Evolutionary conservation across 257 asterid species (phyloP), one percentile per base, ranked within the genome.

Genomic region (Jacaranda mimosifolia): DNA sequence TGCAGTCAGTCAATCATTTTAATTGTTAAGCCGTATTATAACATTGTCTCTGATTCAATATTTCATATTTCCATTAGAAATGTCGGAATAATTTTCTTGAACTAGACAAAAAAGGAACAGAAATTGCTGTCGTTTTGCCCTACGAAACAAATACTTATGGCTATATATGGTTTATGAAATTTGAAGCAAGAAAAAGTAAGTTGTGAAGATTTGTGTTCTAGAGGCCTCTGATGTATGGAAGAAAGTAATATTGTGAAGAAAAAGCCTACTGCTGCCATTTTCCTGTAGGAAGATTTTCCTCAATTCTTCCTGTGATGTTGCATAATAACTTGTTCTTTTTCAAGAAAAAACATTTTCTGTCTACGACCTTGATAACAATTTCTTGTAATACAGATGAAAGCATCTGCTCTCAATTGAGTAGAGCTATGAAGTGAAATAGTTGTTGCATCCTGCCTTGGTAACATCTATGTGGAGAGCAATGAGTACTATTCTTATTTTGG

Each of bases 21-120:
- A n/a, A 15, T 77, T 9, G 12, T 80, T 21, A 73, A 40, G 52
- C 69, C 66, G n/a, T 18, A 65, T 66, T 18, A 36, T 38, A 52
- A 45, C 51, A 46, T 64, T 55, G 48, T 72, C 53, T 18, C 2
- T 21, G 21, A 36, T 36, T 48, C 14, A 40, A 65, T 55, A 57
- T 58, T 12, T 73, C 48, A 17, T 14, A 62, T 18, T 68, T 63
- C 55, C 53, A 42, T 9, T 51, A 26, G 39, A 40, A 45, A 76
- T 55, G 21, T 51, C 15, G 57, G 65, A 49, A 7, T 38, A 17
- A 1, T 67, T 72, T 74, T 38, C 39, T 49, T 7, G 36, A 53
- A 17, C 79, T 63, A 38, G 51, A 64, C 15, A n/a, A 17, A 26
- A 36, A 43, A 42, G 65, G 49, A 32, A 42, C 36, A 63, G 52